Evolutionary conservation across 2,329 filamentous ascomycete genomes (phyloP).

Genomic region (Claviceps fusiformis): DNA sequence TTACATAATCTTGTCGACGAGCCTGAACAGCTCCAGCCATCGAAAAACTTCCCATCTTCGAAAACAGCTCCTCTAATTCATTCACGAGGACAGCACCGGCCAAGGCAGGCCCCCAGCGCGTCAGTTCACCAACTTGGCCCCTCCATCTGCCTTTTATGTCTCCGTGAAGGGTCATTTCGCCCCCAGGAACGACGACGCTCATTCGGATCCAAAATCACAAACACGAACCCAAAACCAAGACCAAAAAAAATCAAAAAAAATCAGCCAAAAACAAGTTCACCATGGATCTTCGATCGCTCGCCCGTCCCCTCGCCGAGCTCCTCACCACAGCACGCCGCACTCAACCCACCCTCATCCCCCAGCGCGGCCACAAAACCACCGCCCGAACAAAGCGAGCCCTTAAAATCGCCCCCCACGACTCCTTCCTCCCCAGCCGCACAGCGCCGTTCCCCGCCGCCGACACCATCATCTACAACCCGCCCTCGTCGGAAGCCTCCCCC

Average conservation of each 20-base stretch:
- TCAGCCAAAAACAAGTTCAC: neutral
- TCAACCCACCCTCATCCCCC: conserved; percentile 11
- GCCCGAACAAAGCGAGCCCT: conserved; percentile 42
- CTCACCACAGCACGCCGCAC: conserved; percentile 13
- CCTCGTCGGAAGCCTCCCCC: conserved; percentile 40
- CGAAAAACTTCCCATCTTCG: neutral
- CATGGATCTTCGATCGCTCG: conserved; percentile 24
- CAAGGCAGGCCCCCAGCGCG: neutral
- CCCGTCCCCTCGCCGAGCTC: conserved; percentile 22
- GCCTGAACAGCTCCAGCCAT: neutral
- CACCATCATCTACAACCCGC: conserved; percentile 44
- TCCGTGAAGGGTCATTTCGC: neutral
- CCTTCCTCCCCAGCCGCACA: conserved; percentile 35
- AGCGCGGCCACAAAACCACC: conserved; percentile 36
- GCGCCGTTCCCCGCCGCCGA: conserved; percentile 18
- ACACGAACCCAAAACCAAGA: neutral
- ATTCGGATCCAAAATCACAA: neutral
- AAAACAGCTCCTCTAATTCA: neutral
- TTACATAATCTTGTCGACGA: neutral
- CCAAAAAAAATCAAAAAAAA: neutral
- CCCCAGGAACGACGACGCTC: neutral
- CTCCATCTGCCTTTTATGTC: neutral
- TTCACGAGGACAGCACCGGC: neutral
- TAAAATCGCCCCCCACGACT: conserved; percentile 46
- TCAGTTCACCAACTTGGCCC: neutral